Base-by-base conservation (phyloP, 176 grass and related monocot genomes). In the Lolium perenne region DNA sequence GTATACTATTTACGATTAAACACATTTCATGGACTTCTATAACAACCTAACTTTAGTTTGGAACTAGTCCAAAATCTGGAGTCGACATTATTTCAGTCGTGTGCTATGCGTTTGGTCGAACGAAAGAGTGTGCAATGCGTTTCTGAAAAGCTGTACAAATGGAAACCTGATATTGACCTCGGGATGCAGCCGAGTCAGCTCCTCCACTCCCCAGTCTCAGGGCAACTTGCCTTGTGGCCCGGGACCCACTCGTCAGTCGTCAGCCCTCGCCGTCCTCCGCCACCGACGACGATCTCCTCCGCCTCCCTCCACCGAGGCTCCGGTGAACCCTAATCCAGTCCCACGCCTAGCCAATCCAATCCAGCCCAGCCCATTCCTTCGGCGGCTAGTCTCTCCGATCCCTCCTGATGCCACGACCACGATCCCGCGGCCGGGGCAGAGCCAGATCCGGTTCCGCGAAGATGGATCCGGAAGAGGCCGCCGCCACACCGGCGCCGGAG, bases 391-490 rank as follows among this genome's bases (percentile, higher is more conserved):
- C 69, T 46, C 22, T 11, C 56, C 57, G 41, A 83, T 79, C 64
- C 32, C 65, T 69, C 3, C 47, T 23, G 41, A 83, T 79, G 55
- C 72, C 74, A 40, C 56, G 16, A 75, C 40, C 10, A 38, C 66
- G 50, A 79, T 73, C 64, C 72, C 74, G 75, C 47, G n/a, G 32
- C 29, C 74, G 58, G 80, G 56, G 68, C 81, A 84, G 76, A 81
- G 84, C 87, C 45, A 77, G 85, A 91, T 91, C 81, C 76, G 76
- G 38, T 70, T 84, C n/a, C 6, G 46, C 74, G 58, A 54, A 35
- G 23, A 95, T 91, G 93, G 75, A 85, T 92, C 80, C 93, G 46
- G 88, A 88, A 77, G 90, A 81, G 61, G 60, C 46, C 66, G 43
- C 77, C 57, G 21, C 74, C 13, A 21, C 80, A 49, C 58, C 76